phyloP scores from a whole-genome alignment of 208 protist genomes.

The Leishmania major region DNA sequence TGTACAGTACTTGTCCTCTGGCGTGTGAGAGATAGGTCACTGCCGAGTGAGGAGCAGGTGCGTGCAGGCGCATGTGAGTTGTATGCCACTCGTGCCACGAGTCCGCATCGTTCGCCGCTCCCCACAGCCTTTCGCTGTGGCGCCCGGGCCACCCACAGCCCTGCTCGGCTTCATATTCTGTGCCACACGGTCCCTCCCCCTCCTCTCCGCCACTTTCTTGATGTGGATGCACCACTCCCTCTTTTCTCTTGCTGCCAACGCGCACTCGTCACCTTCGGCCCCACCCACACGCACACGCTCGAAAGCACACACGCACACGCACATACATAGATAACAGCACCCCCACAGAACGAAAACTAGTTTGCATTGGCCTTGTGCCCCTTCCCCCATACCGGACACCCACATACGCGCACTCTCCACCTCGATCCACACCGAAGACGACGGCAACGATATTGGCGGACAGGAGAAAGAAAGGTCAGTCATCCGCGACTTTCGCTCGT shows the following conservation, averaged over 20 bases:
- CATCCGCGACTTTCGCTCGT: neutral
- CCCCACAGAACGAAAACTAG: neutral
- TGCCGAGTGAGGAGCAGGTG: neutral
- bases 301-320: neutral
- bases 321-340: constrained; percentile 2
- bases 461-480: neutral
- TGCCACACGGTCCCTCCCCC: neutral
- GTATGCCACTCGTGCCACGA: neutral
- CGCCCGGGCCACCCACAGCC: neutral
- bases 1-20: neutral
- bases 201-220: neutral
- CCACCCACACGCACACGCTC: neutral
- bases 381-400: neutral
- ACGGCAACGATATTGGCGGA: neutral
- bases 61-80: neutral
- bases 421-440: neutral
- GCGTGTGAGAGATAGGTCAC: neutral
- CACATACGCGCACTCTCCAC: neutral
- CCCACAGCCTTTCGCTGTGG: neutral
- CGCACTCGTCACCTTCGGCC: neutral
- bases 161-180: neutral
- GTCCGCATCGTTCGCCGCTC: neutral
- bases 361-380: neutral
- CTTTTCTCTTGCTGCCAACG: neutral
- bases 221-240: too few relatives aligned